Percentiles rank a stretch among this genome's conserved stretches.
These are phyloP conservation scores for Allomyces javanicus DNA, from an alignment of 192 early-diverging fungal genomes.

Conservation along the genomic window DNA sequence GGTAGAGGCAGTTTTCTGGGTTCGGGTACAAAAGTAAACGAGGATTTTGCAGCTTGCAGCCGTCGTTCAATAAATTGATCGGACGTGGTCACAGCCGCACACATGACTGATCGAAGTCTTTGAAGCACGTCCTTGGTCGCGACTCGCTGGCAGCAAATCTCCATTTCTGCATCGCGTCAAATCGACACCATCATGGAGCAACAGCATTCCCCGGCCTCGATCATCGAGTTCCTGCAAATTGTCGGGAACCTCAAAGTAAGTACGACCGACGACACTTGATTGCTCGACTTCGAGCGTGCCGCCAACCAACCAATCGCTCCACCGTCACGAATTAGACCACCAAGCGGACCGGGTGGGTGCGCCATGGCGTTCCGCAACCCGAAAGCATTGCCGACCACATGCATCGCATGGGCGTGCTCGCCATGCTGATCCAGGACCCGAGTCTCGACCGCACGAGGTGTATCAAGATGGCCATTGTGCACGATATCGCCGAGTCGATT, in stretches of 20 bases:
- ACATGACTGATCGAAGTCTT: too few species aligned
- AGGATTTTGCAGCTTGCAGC: background rate
- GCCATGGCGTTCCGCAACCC: slow-evolving; percentile 38
- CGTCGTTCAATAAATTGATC: background rate
- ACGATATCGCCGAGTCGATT: slow-evolving; percentile 73
- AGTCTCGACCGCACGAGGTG: slow-evolving; percentile 40
- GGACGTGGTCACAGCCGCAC: background rate
- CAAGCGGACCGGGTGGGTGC: slow-evolving; percentile 83
- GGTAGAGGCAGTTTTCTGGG: too few species aligned
- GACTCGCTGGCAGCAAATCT: background rate
- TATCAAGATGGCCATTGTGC: slow-evolving; percentile 81
- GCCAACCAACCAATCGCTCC: background rate
- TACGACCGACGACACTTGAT: background rate
- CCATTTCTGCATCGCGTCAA: background rate
- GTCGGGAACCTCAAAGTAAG: slow-evolving; percentile 63
- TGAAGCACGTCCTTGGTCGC: background rate
- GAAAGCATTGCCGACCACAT: slow-evolving; percentile 92
- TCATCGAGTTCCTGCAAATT: slow-evolving; percentile 54
- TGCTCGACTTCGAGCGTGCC: background rate
- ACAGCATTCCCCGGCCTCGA: background rate
- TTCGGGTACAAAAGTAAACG: too few species aligned
- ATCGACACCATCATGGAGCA: background rate
- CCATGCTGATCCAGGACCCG: slow-evolving; percentile 58
- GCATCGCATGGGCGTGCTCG: slow-evolving; percentile 83
- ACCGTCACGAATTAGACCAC: slow-evolving; percentile 33